These are phyloP conservation scores for Cylindrodendrum hubeiense DNA, from an alignment of 2,329 filamentous ascomycete species.

Conservation along the genomic window DNA sequence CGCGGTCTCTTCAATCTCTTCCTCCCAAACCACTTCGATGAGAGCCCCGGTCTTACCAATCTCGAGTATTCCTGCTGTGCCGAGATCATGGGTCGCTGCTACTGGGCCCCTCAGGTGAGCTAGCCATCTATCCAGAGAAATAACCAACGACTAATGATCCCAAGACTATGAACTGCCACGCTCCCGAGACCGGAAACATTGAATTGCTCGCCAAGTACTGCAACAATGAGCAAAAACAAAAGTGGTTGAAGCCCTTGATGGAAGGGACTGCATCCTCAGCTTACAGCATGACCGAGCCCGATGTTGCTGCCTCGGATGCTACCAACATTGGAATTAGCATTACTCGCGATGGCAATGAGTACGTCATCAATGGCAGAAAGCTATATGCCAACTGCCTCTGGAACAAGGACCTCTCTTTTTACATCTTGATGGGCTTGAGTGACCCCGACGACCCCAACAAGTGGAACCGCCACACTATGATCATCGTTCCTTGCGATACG, in stretches of 20 bases:
- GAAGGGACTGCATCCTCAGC: constrained; percentile 85
- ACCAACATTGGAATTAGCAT: constrained; percentile 88
- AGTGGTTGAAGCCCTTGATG: constrained; percentile 83
- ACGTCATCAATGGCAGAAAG: constrained; percentile 91
- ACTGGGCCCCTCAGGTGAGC: constrained; percentile 63
- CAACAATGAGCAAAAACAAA: constrained; percentile 80
- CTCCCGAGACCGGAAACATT: constrained; percentile 92
- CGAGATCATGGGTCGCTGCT: constrained; percentile 87
- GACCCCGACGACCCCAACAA: constrained; percentile 77
- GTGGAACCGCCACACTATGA: constrained; percentile 90
- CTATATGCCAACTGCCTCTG: constrained; percentile 96
- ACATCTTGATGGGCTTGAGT: constrained; percentile 92
- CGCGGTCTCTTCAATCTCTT: constrained; percentile 96
- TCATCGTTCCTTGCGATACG: constrained; percentile 82
- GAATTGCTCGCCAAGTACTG: constrained; percentile 89
- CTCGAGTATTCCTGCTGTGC: constrained; percentile 95
- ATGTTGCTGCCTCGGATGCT: constrained; percentile 85
- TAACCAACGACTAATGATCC: constrained; percentile 51
- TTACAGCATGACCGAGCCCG: constrained; percentile 90
- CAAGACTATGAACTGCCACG: constrained; percentile 86
- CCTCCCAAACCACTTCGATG: constrained; percentile 89
- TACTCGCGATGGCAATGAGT: constrained; percentile 81
- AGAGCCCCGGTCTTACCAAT: constrained; percentile 92
- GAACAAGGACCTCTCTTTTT: constrained; percentile 87
- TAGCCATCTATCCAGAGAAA: too few species aligned